Conservation (phyloP, 192 early-diverging fungal genomes). For the Backusella psychrophila region DNA sequence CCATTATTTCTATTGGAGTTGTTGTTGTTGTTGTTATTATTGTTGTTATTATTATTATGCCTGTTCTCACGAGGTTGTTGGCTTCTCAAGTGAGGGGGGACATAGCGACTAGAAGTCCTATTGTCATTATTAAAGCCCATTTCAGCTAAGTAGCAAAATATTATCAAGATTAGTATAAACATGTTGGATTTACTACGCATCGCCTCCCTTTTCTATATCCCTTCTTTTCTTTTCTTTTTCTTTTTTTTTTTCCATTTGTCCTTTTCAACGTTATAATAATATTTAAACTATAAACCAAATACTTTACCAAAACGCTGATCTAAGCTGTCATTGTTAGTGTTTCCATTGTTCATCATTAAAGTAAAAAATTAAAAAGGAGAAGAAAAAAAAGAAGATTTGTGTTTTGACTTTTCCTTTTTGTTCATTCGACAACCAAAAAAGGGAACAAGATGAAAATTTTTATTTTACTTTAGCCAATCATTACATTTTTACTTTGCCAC, state of each 20-base stretch:
- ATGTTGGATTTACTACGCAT: background rate
- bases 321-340: slow-evolving; percentile 51
- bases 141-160: background rate
- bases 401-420: background rate
- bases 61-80: slow-evolving; percentile 20
- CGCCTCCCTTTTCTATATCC: background rate
- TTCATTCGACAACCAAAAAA: background rate
- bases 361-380: background rate
- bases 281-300: background rate
- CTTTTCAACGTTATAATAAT: background rate
- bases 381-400: background rate
- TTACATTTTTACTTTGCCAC: background rate
- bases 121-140: slow-evolving; percentile 61
- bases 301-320: slow-evolving; percentile 70
- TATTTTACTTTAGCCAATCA: background rate
- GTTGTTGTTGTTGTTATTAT: slow-evolving; percentile 27
- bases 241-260: background rate
- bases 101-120: slow-evolving; percentile 50
- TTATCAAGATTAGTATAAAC: background rate
- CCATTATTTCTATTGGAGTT: slow-evolving; percentile 25
- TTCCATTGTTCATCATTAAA: slow-evolving; percentile 4
- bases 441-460: background rate
- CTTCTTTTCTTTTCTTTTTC: background rate
- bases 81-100: slow-evolving; percentile 66
- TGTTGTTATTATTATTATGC: slow-evolving; percentile 20